phyloP scores from a whole-genome alignment of 192 early-diverging fungal genomes.

The Fimicolochytrium jonesii region DNA sequence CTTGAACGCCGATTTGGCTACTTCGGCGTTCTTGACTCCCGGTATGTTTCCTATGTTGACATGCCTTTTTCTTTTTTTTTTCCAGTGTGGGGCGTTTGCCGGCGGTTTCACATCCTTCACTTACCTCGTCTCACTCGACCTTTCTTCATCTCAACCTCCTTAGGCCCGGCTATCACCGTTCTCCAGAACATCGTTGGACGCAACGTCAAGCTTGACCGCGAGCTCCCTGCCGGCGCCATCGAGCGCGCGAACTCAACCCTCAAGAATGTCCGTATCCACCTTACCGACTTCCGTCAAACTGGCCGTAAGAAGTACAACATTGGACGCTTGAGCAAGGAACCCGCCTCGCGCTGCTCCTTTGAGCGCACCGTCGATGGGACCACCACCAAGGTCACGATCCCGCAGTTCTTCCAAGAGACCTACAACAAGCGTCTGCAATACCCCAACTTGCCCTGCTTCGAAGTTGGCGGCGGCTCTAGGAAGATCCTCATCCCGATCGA shows the following conservation, averaged over 20 bases:
- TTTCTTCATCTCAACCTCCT: not conserved
- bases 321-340: not conserved
- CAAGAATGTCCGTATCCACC: slow-evolving; percentile 1
- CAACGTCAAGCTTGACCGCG: not conserved
- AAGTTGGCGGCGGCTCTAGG: slow-evolving; percentile 42
- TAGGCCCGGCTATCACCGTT: slow-evolving; percentile 5
- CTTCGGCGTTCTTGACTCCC: slow-evolving; percentile 26
- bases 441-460: slow-evolving; percentile 66
- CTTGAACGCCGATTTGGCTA: slow-evolving; percentile 31
- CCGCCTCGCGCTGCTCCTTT: slow-evolving; percentile 49
- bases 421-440: slow-evolving; percentile 64
- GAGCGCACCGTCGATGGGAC: slow-evolving; percentile 24
- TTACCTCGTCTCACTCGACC: not conserved
- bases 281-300: not conserved
- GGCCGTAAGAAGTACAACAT: slow-evolving; percentile 10
- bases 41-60: slow-evolving; percentile 8
- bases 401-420: slow-evolving; percentile 61
- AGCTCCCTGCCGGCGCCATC: not conserved
- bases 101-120: too few species aligned
- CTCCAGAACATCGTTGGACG: slow-evolving; percentile 1
- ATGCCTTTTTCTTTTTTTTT: too few species aligned
- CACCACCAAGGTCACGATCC: slow-evolving; percentile 45
- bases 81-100: too few species aligned
- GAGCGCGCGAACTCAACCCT: not conserved
- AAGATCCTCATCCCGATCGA: slow-evolving; percentile 75